Base-by-base conservation (phyloP, 768 basidiomycete genomes). In the Pleurotus tuber-regium region DNA sequence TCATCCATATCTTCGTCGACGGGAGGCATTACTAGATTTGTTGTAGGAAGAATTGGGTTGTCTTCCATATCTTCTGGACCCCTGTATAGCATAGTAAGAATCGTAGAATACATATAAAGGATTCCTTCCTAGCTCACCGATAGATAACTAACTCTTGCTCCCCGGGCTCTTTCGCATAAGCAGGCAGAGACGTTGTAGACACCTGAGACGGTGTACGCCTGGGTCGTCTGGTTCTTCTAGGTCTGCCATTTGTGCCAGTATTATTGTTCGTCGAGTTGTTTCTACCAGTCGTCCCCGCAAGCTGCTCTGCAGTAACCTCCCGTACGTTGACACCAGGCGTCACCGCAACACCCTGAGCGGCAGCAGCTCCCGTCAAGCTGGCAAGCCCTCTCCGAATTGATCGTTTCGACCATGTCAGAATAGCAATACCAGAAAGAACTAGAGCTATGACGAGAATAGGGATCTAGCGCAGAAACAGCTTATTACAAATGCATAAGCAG, bases 81-180 rank as follows among this genome's bases (percentile, higher is more conserved):
- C 40, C 81, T 84, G 58, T 24, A 44, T 30, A 44, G 3, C 2
- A 26, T 23, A 10, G 26, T 21, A 24, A 24, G 46, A 28, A 28
- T 42, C 23, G 10, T 47, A 24, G 29, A 21, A 25, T 25, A 23
- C 21, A 30, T 14, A 23, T 14, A 35, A 14, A 52, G 25, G 26
- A 26, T 31, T 23, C 43, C 29, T 23, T 1, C 31, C 21, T 5
- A n/a, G 61, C 67, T 53, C 47, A 78, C 73, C 77, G 71, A 50
- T 73, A 70, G 46, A 92, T 81, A 4, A 92, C 90, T 24, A 92
- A 73, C 63, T 92, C 90, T 31, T 84, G 74, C 42, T 90, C 90
- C 12, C 89, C 89, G 0, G 90, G 88, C 54, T 92, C 89, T 66
- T 90, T 90, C 71, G 80, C 87, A 58, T 92, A 92, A 24, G 76